phyloP scores from a whole-genome alignment of 768 basidiomycete species.

The Kwoniella botswanensis region DNA sequence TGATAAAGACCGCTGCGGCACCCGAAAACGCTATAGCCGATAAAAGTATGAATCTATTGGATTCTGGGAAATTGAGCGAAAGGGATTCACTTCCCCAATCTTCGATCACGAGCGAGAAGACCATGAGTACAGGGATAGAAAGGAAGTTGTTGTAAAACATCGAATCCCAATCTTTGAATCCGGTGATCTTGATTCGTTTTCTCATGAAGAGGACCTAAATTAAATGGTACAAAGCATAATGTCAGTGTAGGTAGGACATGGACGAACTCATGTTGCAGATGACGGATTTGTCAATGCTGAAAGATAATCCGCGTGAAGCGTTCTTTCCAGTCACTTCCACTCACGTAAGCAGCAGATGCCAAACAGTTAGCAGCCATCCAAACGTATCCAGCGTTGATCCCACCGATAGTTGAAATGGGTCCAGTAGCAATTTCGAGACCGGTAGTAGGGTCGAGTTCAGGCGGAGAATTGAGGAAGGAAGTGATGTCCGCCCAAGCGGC shows the following conservation, averaged over 20 bases:
- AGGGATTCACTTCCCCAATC: conserved; percentile 86
- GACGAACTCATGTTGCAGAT: no score
- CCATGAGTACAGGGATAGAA: conserved; percentile 84
- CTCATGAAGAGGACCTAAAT: conserved; percentile 91
- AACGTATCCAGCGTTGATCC: conserved; percentile 79
- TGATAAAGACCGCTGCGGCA: conserved; percentile 94
- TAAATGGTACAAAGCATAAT: neutral
- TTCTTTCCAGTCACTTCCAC: conserved; percentile 53
- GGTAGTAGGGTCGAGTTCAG: conserved; percentile 48
- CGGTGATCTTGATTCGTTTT: conserved; percentile 90
- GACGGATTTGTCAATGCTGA: neutral
- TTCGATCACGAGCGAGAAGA: conserved; percentile 82
- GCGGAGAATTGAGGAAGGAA: conserved; percentile 53
- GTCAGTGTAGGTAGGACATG: no score
- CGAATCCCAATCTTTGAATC: conserved; percentile 98
- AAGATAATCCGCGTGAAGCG: neutral
- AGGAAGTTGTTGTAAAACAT: conserved; percentile 99
- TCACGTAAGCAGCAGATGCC: conserved; percentile 84
- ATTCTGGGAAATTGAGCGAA: conserved; percentile 80
- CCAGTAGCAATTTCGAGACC: conserved; percentile 44
- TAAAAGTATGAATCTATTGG: conserved; percentile 77
- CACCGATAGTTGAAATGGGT: conserved; percentile 54
- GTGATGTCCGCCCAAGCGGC: conserved; percentile 92
- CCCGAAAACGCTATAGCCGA: conserved; percentile 93
- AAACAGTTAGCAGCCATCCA: conserved; percentile 97